phyloP scores from a whole-genome alignment of 148 eudicot species.

The Chenopodium berlandieri region DNA sequence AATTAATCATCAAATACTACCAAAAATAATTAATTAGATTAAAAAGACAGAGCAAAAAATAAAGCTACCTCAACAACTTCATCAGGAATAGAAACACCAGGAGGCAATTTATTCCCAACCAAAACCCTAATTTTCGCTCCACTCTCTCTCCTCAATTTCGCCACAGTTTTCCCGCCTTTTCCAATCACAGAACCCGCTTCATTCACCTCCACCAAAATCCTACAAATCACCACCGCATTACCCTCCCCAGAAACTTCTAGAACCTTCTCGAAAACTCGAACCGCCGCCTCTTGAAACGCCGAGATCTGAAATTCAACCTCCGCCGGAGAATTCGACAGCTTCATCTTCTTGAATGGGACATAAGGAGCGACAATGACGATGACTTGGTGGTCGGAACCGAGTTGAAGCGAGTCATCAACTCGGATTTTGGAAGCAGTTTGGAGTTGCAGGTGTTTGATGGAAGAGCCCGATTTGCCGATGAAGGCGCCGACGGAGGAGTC shows the following conservation, averaged over 20 bases:
- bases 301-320: conserved; percentile 39
- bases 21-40: neutral
- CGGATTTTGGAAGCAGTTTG: conserved; percentile 53
- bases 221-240: conserved; percentile 36
- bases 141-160: conserved; percentile 59
- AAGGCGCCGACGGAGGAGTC: conserved; percentile 57
- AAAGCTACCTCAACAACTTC: conserved; percentile 28
- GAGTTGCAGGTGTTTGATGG: conserved; percentile 55
- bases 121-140: conserved; percentile 70
- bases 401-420: conserved; percentile 42
- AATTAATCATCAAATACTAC: neutral
- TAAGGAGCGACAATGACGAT: conserved; percentile 41
- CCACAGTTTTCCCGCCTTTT: conserved; percentile 62
- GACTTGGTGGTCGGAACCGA: conserved; percentile 46
- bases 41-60: neutral
- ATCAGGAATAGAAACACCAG: conserved; percentile 38
- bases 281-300: conserved; percentile 59
- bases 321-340: conserved; percentile 1
- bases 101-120: conserved; percentile 35
- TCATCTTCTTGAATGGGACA: conserved; percentile 18
- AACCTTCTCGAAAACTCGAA: conserved; percentile 77
- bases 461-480: conserved; percentile 70
- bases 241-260: conserved; percentile 60
- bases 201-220: conserved; percentile 46
- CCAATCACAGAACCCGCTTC: conserved; percentile 71